phyloP scores from a whole-genome alignment of 192 early-diverging fungal genomes.

The Mortierella alpina region DNA sequence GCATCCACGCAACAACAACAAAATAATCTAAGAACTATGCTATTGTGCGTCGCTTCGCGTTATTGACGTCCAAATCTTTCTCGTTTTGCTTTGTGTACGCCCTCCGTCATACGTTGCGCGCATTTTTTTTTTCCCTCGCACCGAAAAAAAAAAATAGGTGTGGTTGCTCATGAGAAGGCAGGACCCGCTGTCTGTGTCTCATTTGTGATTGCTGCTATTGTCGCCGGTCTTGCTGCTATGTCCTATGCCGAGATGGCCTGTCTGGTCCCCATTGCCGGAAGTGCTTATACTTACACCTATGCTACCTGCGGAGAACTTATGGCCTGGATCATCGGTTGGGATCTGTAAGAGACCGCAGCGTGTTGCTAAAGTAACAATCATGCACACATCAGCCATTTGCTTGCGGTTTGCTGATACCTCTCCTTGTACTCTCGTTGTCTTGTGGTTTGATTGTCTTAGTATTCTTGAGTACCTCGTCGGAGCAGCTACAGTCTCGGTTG shows the following conservation, averaged over 20 bases:
- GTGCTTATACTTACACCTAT: slow-evolving; percentile 89
- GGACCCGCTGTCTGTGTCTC: slow-evolving; percentile 88
- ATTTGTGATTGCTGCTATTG: slow-evolving; percentile 82
- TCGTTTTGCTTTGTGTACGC: neutral
- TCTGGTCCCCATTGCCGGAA: slow-evolving; percentile 86
- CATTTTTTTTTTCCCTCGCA: neutral
- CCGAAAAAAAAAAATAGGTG: slow-evolving; percentile 36
- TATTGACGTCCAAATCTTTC: too few relatives aligned
- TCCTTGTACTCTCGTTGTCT: neutral
- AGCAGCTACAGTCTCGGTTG: slow-evolving; percentile 82
- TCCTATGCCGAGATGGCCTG: slow-evolving; percentile 90
- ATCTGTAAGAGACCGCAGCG: slow-evolving; percentile 58
- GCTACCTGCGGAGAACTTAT: slow-evolving; percentile 88
- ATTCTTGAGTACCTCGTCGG: slow-evolving; percentile 90
- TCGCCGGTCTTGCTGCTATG: slow-evolving; percentile 80
- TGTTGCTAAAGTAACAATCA: neutral
- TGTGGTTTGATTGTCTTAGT: neutral
- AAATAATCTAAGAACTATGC: too few relatives aligned
- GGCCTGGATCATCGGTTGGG: slow-evolving; percentile 94
- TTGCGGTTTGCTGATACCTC: neutral
- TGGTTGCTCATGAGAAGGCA: slow-evolving; percentile 78
- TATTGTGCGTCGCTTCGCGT: too few relatives aligned
- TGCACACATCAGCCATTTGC: neutral
- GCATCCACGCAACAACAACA: too few relatives aligned
- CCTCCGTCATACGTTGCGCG: neutral